phyloP scores from a whole-genome alignment of 371 early-diverging fungal species.

The Mortierella sp. region DNA sequence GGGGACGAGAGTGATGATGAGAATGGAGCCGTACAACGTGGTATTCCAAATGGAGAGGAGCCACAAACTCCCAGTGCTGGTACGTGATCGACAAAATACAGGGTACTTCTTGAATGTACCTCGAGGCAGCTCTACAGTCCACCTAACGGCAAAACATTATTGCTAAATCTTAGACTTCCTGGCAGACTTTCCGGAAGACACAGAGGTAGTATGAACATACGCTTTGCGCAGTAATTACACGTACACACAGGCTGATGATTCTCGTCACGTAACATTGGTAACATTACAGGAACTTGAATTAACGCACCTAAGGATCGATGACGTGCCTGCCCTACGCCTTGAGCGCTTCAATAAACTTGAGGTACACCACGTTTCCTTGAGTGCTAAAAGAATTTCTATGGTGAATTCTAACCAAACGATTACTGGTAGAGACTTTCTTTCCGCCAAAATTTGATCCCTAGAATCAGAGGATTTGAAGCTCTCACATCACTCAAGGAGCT shows the following conservation, averaged over 20 bases:
- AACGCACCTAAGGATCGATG: conserved; percentile 79
- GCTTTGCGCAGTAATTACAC: neutral
- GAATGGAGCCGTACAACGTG: conserved; percentile 44
- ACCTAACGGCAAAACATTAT: neutral
- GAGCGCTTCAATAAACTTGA: conserved; percentile 77
- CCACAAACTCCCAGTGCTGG: conserved; percentile 21
- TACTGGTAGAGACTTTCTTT: conserved; percentile 75
- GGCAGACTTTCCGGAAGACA: conserved; percentile 63
- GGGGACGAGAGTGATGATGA: conserved; percentile 44
- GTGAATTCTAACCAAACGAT: neutral
- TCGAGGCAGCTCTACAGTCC: neutral
- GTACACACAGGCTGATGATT: neutral
- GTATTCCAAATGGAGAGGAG: conserved; percentile 47
- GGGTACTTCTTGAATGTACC: neutral
- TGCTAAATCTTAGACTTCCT: conserved; percentile 55
- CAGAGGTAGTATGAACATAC: conserved; percentile 43
- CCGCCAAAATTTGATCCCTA: conserved; percentile 91
- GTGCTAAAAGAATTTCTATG: neutral
- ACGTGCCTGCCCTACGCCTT: conserved; percentile 70
- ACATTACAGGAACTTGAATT: conserved; percentile 81
- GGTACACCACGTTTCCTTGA: conserved; percentile 57
- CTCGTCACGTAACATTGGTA: neutral
- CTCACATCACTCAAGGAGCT: conserved; percentile 76
- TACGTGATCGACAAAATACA: conserved; percentile 20
- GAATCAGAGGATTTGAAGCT: conserved; percentile 76